Percentiles rank a stretch among this genome's conserved stretches.
Conservation (phyloP, 805 yeast species). For the Lipomyces sp. region DNA sequence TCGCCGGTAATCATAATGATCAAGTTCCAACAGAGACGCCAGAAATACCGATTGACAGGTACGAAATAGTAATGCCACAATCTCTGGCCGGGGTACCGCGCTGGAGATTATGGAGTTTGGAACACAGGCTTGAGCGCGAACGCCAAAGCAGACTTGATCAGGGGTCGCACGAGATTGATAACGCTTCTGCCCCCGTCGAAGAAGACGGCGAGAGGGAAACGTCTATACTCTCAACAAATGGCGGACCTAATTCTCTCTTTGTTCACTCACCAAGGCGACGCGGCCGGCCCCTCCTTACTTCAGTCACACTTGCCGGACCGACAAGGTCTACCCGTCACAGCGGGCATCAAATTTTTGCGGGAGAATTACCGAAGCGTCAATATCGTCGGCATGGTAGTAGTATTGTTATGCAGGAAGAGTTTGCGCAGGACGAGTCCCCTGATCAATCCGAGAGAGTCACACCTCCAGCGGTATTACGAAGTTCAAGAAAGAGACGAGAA, state of each 20-base stretch:
- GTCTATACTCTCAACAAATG: background rate
- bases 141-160: background rate
- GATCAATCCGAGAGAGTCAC: background rate
- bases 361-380: background rate
- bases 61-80: slow-evolving; percentile 27
- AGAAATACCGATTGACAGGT: slow-evolving; percentile 18
- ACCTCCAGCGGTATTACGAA: background rate
- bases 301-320: background rate
- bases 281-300: background rate
- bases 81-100: slow-evolving; percentile 18
- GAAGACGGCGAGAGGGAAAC: background rate
- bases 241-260: background rate
- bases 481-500: background rate
- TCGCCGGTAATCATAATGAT: background rate
- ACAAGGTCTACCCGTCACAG: background rate
- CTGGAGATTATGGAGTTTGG: slow-evolving; percentile 22
- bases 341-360: background rate
- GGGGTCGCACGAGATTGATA: background rate
- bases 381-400: background rate
- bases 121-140: slow-evolving; percentile 21
- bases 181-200: background rate
- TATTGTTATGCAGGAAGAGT: background rate
- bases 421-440: background rate
- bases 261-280: background rate
- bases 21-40: slow-evolving; percentile 1